Base-by-base conservation (phyloP, 2,329 filamentous ascomycete species). In the Phoma sp. region DNA sequence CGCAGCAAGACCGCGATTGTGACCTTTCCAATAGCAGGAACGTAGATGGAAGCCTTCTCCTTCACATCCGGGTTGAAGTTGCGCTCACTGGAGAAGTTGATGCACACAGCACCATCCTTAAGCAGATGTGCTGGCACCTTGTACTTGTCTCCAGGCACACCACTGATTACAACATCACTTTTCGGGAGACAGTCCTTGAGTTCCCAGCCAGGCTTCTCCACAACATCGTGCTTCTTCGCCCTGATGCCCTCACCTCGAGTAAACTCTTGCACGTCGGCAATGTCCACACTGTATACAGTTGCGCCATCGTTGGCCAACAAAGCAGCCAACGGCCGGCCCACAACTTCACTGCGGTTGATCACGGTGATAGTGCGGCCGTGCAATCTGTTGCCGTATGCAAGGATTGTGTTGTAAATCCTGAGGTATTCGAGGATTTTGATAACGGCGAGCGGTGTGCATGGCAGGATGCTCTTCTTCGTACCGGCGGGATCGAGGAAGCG, bases 381-480 rank as follows among this genome's bases (percentile, higher is more conserved):
- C 7, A 99, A 82, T 33, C 95, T 85, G 81, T 98, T 96, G 4
- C 95, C 95, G 63, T 95, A 91, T 18, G 92, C 90, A 44, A 99
- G 82, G 65, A 98, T 92, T 13, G 89, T 89, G 80, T 98, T 98
- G 83, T 99, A 99, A 68, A 98, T 95, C 62, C 95, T 89, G 58
- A 98, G 83, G 75, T 96, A 88, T 78, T 99, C 95, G 57, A 99
- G 83, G 64, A 98, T 96, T 83, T 99, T 99, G 80, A 98, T 90
- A 56, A 96, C 89, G 24, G 95, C 95, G 23, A 99, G 84, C 13
- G 95, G 95, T 2, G 95, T 99, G 82, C 95, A 99, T 4, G 95
- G 95, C 47, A 99, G 80, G 62, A 98, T 91, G 43, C 89, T 96
- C 80, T 99, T 98, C 75, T 91, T 90, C 54, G 80, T 82, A 75